Evolutionary conservation across 2,329 filamentous ascomycete genomes (phyloP).

Genomic region (Penicillium sp.): DNA sequence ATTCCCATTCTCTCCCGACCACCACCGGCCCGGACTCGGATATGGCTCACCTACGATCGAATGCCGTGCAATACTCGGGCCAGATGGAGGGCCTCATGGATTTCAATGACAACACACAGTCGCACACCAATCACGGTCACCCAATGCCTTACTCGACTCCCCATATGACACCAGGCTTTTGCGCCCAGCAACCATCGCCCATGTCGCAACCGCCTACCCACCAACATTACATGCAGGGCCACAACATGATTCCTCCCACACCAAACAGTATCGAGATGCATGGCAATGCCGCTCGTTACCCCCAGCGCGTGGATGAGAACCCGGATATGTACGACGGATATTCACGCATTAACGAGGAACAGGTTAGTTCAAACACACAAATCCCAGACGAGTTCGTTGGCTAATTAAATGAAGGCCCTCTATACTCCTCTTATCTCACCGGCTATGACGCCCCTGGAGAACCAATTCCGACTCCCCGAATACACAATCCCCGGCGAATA

Average conservation of each 20-base stretch:
- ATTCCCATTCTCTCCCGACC: constrained; percentile 30
- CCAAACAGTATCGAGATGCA: constrained; percentile 50
- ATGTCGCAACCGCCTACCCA: constrained; percentile 19
- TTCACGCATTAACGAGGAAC: constrained; percentile 41
- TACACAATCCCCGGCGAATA: constrained; percentile 49
- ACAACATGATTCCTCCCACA: constrained; percentile 44
- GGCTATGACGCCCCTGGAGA: constrained; percentile 50
- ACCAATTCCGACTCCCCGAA: constrained; percentile 46
- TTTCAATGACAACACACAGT: constrained; percentile 21
- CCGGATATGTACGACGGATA: constrained; percentile 46
- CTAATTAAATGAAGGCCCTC: constrained; percentile 34
- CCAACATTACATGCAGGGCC: constrained; percentile 32
- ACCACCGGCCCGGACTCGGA: constrained; percentile 26
- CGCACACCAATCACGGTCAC: constrained; percentile 4
- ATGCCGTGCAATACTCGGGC: constrained; percentile 25
- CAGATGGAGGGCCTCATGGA: constrained; percentile 38
- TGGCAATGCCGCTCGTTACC: constrained; percentile 40
- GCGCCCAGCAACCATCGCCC: constrained; percentile 30
- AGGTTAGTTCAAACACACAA: constrained; percentile 31
- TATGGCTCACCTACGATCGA: constrained; percentile 26
- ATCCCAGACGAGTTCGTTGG: neutral
- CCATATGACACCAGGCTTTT: constrained; percentile 32
- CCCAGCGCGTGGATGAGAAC: constrained; percentile 38
- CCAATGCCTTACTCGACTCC: constrained; percentile 30
- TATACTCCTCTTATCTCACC: constrained; percentile 51